Evolutionary conservation across 202 grass and related monocot genomes (phyloP).

Genomic region (Musa balbisiana): DNA sequence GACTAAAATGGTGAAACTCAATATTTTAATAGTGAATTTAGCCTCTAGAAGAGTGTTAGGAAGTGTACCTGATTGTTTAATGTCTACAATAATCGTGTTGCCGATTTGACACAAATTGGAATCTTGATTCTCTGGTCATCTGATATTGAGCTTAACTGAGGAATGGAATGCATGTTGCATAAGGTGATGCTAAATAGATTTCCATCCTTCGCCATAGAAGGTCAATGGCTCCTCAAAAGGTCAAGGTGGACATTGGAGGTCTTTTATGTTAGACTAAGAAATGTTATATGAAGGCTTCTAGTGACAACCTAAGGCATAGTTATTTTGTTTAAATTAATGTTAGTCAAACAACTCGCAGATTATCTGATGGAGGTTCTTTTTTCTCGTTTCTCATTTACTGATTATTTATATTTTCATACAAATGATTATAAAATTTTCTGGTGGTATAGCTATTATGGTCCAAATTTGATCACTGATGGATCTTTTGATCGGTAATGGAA

Average conservation of each 20-base stretch:
- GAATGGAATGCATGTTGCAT: too few species aligned
- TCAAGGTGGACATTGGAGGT: too few species aligned
- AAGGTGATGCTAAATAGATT: too few species aligned
- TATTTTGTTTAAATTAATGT: not conserved
- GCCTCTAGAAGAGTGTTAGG: not conserved
- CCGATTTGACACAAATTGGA: too few species aligned
- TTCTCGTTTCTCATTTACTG: not conserved
- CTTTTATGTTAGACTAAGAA: not conserved
- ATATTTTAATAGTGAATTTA: not conserved
- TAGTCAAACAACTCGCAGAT: not conserved
- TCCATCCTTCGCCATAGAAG: too few species aligned
- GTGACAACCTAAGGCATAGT: not conserved
- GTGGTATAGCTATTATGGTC: not conserved
- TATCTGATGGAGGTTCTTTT: not conserved
- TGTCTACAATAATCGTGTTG: not conserved
- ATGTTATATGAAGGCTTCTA: not conserved
- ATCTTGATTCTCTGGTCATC: too few species aligned
- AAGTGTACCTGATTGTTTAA: not conserved
- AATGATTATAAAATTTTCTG: slow-evolving; percentile 6
- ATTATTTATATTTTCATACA: not conserved
- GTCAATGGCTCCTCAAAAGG: too few species aligned
- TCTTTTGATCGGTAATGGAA: slow-evolving; percentile 12
- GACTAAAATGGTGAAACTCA: not conserved
- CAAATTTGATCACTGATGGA: slow-evolving; percentile 6
- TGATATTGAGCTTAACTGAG: too few species aligned